Evolutionary conservation across 1,284 basidiomycete species (phyloP).

Genomic region (Puccinia sorghi): DNA sequence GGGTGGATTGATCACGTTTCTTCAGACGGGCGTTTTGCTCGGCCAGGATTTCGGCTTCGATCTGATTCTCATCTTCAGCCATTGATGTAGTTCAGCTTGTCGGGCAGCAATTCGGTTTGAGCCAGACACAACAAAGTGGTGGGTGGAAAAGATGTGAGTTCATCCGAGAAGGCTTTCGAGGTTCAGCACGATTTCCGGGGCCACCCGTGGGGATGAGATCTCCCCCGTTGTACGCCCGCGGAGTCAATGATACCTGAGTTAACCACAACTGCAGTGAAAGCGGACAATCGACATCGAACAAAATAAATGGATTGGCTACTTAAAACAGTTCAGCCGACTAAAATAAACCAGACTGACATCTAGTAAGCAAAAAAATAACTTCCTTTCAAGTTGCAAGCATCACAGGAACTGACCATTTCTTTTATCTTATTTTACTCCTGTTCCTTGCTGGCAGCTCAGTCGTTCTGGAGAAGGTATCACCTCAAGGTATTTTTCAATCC

Average conservation of each 20-base stretch:
- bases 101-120: not conserved
- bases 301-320: constrained; percentile 41
- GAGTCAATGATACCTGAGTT: no score
- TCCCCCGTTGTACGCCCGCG: no score
- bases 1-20: constrained; percentile 32
- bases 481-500: constrained; percentile 31
- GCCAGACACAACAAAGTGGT: not conserved
- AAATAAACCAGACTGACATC: constrained; percentile 24
- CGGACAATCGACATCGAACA: not conserved
- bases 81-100: constrained; percentile 9
- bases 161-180: no score
- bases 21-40: constrained; percentile 31
- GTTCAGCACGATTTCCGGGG: no score
- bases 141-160: not conserved
- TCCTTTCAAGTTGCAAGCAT: no score
- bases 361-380: constrained; percentile 7
- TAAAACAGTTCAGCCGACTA: constrained; percentile 38
- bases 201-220: no score
- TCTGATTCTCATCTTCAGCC: constrained; percentile 41
- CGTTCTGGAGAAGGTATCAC: constrained; percentile 41
- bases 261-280: no score
- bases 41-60: constrained; percentile 42
- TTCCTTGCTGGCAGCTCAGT: constrained; percentile 26
- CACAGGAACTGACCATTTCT: not conserved
- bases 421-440: no score